Conservation (phyloP, 2,329 filamentous ascomycete genomes). For the Pseudocercospora pini-densiflorae region DNA sequence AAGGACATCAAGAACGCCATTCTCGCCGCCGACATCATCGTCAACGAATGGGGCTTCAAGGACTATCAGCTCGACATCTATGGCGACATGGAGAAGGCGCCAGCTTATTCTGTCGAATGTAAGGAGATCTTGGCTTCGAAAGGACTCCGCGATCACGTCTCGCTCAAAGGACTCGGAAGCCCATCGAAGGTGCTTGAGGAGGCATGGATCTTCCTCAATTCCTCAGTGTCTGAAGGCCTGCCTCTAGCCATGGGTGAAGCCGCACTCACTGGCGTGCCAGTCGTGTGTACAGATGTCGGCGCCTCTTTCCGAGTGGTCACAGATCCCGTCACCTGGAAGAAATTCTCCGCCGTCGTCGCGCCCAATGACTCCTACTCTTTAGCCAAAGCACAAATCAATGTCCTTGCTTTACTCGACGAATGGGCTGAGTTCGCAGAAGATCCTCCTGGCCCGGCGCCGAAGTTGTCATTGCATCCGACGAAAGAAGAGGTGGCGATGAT, state of each 20-base stretch:
- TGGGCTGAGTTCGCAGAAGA: slow-evolving; percentile 65
- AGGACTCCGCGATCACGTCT: slow-evolving; percentile 49
- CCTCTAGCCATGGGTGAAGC: slow-evolving; percentile 53
- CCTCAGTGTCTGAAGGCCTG: slow-evolving; percentile 50
- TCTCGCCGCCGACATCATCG: slow-evolving; percentile 63
- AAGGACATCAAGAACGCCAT: slow-evolving; percentile 66
- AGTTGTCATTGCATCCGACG: slow-evolving; percentile 56
- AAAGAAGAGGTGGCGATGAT: slow-evolving; percentile 58
- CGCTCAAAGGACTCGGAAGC: slow-evolving; percentile 57
- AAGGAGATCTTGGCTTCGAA: slow-evolving; percentile 57
- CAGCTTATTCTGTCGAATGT: slow-evolving; percentile 59
- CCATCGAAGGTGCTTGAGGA: slow-evolving; percentile 60
- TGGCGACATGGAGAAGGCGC: slow-evolving; percentile 62
- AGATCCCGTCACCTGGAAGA: slow-evolving; percentile 51
- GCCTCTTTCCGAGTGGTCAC: slow-evolving; percentile 62
- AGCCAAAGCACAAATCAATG: slow-evolving; percentile 65
- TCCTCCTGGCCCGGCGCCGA: slow-evolving; percentile 41
- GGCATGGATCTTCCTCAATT: slow-evolving; percentile 57
- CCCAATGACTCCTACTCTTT: slow-evolving; percentile 66
- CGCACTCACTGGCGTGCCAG: slow-evolving; percentile 51
- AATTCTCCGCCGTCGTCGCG: slow-evolving; percentile 66
- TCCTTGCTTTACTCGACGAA: slow-evolving; percentile 65
- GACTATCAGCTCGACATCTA: slow-evolving; percentile 64
- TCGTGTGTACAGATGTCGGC: slow-evolving; percentile 56
- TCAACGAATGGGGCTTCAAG: slow-evolving; percentile 63